Evolutionary conservation across 768 basidiomycete species (phyloP), one percentile per base, ranked within the genome.

Genomic region (Leccinum uliginosum): DNA sequence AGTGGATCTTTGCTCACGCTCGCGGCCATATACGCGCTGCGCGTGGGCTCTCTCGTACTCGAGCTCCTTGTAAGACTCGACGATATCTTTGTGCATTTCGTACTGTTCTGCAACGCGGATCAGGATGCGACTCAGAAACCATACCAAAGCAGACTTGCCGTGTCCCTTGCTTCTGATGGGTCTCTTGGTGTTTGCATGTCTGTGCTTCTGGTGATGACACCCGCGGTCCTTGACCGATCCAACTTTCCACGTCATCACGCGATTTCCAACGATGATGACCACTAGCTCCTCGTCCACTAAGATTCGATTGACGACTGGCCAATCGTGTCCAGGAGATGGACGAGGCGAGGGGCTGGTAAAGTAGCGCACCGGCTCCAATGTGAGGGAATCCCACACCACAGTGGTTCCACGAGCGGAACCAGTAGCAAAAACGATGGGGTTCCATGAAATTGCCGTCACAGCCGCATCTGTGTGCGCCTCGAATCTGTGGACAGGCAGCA

Each of bases 181-280:
- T 61, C 62, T 63, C 65, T 67, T 72, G 61, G 47, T 4, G 26
- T 62, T 64, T 29, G 61, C 48, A n/a, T 67, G 66, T 35, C 59
- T 67, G 9, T 70, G 70, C 65, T 75, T 80, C 65, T 70, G 72
- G 38, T 21, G 60, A 6, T 68, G 57, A 54, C 73, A 64, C 12
- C 58, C 65, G 17, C 62, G 59, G 51, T 64, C 69, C 0, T 69
- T 64, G 11, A 77, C 73, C 2, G 73, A 75, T 4, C 82, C 86
- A 6, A 84, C 82, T 61, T 78, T 81, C 87, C 89, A 93, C 1
- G 85, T 78, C 67, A 88, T 73, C 3, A 89, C 81, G 43, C 78
- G 73, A 57, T 80, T 82, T 9, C 84, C 89, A 4, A 86, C 78
- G 30, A 75, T 75, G 11, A 82, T 83, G 46, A 91, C 66, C 23